Conservation (phyloP, 129 eudicot genomes). For the Lactuca saligna region DNA sequence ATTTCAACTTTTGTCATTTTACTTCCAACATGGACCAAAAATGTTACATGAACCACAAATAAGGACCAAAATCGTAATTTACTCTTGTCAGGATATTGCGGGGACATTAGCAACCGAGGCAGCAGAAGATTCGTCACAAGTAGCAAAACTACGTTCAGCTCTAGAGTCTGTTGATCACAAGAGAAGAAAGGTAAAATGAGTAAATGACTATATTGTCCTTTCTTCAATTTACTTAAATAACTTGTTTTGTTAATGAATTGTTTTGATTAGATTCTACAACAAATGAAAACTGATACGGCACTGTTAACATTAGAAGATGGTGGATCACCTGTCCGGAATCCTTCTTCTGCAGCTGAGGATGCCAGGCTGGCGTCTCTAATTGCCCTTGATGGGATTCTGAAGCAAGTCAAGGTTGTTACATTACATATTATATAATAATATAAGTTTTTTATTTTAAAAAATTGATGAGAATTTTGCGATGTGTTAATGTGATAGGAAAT, state of each 20-base stretch:
- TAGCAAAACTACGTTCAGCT: constrained; percentile 89
- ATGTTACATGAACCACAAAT: not conserved
- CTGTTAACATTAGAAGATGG: constrained; percentile 72
- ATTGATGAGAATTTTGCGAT: not conserved
- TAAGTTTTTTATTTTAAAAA: too few species aligned
- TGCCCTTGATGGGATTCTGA: constrained; percentile 86
- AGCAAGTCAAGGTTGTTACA: constrained; percentile 79
- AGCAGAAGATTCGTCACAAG: constrained; percentile 87
- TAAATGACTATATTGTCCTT: not conserved
- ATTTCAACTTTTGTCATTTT: not conserved
- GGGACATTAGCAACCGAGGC: constrained; percentile 91
- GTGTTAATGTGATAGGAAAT: constrained; percentile 57
- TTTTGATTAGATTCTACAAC: constrained; percentile 73
- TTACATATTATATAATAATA: not conserved
- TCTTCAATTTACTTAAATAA: not conserved
- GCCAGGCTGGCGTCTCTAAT: constrained; percentile 96
- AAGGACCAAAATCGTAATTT: too few species aligned
- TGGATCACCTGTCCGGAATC: constrained; percentile 84
- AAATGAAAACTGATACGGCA: constrained; percentile 81
- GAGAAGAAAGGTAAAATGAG: constrained; percentile 73
- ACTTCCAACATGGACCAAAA: not conserved
- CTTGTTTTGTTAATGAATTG: not conserved
- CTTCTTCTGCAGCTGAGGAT: constrained; percentile 99
- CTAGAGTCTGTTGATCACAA: constrained; percentile 98
- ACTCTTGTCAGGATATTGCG: constrained; percentile 81